These are phyloP conservation scores for Lachnellula occidentalis DNA, from an alignment of 2,329 filamentous ascomycete species.

Conservation along the genomic window DNA sequence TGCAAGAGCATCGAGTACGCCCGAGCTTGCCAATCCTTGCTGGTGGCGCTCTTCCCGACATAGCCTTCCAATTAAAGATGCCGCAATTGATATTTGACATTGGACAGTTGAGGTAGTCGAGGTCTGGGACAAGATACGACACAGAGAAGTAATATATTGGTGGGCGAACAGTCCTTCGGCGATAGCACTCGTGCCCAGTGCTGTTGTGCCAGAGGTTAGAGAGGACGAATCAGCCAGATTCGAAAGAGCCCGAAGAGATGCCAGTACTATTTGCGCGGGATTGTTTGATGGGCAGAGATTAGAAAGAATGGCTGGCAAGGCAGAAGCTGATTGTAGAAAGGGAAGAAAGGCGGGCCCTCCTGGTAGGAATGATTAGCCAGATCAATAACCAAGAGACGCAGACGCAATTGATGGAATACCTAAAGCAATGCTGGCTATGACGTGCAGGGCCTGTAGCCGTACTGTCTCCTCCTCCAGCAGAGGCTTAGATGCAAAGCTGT, in stretches of 20 bases:
- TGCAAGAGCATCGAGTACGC: constrained; percentile 74
- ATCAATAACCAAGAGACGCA: background rate
- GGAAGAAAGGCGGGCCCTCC: constrained; percentile 74
- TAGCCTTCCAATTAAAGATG: constrained; percentile 49
- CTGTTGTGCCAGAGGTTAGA: constrained; percentile 46
- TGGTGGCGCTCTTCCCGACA: constrained; percentile 68
- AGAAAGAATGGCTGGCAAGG: constrained; percentile 64
- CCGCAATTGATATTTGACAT: constrained; percentile 56
- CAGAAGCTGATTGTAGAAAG: constrained; percentile 63
- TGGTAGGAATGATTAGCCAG: constrained; percentile 33
- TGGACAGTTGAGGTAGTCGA: constrained; percentile 48
- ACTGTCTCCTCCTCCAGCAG: constrained; percentile 60
- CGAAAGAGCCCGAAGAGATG: constrained; percentile 68
- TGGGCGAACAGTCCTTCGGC: constrained; percentile 61
- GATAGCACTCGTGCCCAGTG: constrained; percentile 45
- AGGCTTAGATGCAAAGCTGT: constrained; percentile 33
- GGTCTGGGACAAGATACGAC: constrained; percentile 58
- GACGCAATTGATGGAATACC: constrained; percentile 46
- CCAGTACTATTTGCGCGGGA: constrained; percentile 61
- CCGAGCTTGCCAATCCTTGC: constrained; percentile 62
- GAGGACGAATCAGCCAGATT: constrained; percentile 63
- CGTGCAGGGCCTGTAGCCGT: constrained; percentile 72
- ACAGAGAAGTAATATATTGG: constrained; percentile 56
- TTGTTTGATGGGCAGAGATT: constrained; percentile 62
- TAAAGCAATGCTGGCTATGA: constrained; percentile 80